Percentiles rank a stretch among this genome's conserved stretches.
Conservation (phyloP, 768 basidiomycete species). For the Chalciporus piperatus region DNA sequence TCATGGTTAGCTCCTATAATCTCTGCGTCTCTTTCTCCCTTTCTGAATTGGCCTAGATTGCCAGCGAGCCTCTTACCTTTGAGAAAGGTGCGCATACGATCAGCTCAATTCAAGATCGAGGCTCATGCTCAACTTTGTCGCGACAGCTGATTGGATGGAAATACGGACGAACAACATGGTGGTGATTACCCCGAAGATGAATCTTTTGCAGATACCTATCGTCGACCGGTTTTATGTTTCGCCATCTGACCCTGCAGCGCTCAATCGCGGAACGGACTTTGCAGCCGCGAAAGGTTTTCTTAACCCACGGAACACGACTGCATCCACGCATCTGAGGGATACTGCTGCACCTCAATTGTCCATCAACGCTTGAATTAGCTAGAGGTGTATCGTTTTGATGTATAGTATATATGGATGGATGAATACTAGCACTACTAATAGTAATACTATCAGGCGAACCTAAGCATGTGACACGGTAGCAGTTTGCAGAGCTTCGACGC, state of each 20-base stretch:
- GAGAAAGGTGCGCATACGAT: constrained; percentile 64
- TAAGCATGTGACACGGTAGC: constrained; percentile 3
- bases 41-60: constrained; percentile 49
- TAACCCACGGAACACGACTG: constrained; percentile 49
- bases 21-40: constrained; percentile 6
- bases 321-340: constrained; percentile 21
- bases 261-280: constrained; percentile 72
- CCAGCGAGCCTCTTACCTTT: constrained; percentile 93
- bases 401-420: neutral
- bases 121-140: neutral
- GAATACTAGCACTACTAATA: neutral
- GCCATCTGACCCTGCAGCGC: constrained; percentile 73
- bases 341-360: constrained; percentile 16
- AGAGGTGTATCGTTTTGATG: constrained; percentile 1
- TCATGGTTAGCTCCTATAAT: constrained; percentile 54
- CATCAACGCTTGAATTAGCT: constrained; percentile 9
- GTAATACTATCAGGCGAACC: too few species aligned
- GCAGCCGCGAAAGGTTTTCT: constrained; percentile 86
- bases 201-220: constrained; percentile 90
- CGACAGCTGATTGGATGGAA: constrained; percentile 93
- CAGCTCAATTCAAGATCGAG: neutral
- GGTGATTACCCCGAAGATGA: constrained; percentile 94
- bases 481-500: neutral
- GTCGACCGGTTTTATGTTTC: constrained; percentile 91
- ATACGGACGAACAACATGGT: constrained; percentile 96